Evolutionary conservation across 345 rosid species (phyloP).

Genomic region (Stellera chamaejasme): DNA sequence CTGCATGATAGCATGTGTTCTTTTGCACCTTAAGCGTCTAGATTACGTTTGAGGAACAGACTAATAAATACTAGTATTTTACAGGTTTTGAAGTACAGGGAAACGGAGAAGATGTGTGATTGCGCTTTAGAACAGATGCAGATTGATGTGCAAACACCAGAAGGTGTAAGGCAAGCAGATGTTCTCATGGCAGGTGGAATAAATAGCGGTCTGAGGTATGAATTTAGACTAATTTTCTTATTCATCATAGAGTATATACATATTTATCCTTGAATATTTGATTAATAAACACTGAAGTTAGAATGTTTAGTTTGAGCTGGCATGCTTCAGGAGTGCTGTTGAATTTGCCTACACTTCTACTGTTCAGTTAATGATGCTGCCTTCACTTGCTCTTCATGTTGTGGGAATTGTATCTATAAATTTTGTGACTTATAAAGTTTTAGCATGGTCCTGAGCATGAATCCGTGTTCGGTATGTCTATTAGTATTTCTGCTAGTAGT

Average conservation of each 20-base stretch:
- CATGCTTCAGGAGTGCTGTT: too few relatives aligned
- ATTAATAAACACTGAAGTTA: too few relatives aligned
- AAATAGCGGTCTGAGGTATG: slow-evolving; percentile 57
- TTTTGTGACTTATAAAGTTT: too few relatives aligned
- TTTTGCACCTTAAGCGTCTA: slow-evolving; percentile 9
- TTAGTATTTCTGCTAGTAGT: slow-evolving; percentile 17
- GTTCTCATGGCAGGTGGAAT: slow-evolving; percentile 44
- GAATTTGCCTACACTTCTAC: too few relatives aligned
- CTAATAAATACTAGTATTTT: slow-evolving; percentile 8
- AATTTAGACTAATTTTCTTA: slow-evolving; percentile 1
- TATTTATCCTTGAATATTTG: not conserved
- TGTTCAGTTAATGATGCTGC: too few relatives aligned
- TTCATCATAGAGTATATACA: not conserved
- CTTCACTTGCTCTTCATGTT: too few relatives aligned
- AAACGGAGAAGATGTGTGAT: slow-evolving; percentile 30
- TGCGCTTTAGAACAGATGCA: slow-evolving; percentile 39
- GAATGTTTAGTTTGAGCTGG: too few relatives aligned
- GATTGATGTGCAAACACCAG: slow-evolving; percentile 32
- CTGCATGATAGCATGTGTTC: not conserved
- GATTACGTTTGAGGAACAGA: not conserved
- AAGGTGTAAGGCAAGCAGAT: slow-evolving; percentile 39
- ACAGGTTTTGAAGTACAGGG: slow-evolving; percentile 58
- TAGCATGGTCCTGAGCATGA: too few relatives aligned
- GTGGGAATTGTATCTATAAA: too few relatives aligned
- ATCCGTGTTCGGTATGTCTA: too few relatives aligned